Percentiles rank a stretch among this genome's conserved stretches.
Evolutionary conservation across 108 stramenopile species (phyloP).

Genomic region (Cyclotella sp.): DNA sequence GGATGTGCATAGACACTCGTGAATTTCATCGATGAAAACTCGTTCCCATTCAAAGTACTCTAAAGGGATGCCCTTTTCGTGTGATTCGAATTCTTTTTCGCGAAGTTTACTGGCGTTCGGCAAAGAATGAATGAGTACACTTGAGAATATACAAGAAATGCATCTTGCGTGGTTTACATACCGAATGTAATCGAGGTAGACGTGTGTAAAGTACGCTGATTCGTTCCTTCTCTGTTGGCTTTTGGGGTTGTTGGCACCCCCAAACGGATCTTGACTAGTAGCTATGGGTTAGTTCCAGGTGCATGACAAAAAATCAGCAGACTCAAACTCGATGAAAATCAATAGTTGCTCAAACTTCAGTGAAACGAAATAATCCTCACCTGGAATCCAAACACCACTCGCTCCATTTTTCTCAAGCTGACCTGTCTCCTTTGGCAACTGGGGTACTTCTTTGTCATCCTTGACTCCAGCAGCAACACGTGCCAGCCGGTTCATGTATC

Average conservation of each 20-base stretch:
- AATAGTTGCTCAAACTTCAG: neutral
- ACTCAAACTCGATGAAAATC: neutral
- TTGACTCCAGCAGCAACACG: conserved; percentile 27
- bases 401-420: conserved; percentile 57
- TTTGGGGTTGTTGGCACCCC: conserved; percentile 46
- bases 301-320: neutral
- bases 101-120: conserved; percentile 44
- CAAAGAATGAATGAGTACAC: neutral
- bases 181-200: conserved; percentile 62
- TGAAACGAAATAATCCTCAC: conserved; percentile 9
- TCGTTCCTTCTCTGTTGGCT: conserved; percentile 64
- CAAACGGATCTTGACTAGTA: conserved; percentile 62
- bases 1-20: conserved; percentile 67
- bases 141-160: neutral
- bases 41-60: conserved; percentile 83
- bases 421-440: conserved; percentile 48
- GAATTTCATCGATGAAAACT: conserved; percentile 80
- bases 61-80: conserved; percentile 71
- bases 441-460: conserved; percentile 43
- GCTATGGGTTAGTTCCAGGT: neutral
- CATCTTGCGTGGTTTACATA: neutral
- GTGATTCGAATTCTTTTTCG: conserved; percentile 50
- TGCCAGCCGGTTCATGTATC: conserved; percentile 58
- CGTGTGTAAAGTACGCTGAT: conserved; percentile 64
- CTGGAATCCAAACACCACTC: conserved; percentile 72